A percentile compares a stretch with the other conserved stretches of the same genome.
These are phyloP conservation scores for Encephalitozoon intestinalis DNA, from an alignment of 371 early-diverging fungal genomes.

Conservation along the genomic window DNA sequence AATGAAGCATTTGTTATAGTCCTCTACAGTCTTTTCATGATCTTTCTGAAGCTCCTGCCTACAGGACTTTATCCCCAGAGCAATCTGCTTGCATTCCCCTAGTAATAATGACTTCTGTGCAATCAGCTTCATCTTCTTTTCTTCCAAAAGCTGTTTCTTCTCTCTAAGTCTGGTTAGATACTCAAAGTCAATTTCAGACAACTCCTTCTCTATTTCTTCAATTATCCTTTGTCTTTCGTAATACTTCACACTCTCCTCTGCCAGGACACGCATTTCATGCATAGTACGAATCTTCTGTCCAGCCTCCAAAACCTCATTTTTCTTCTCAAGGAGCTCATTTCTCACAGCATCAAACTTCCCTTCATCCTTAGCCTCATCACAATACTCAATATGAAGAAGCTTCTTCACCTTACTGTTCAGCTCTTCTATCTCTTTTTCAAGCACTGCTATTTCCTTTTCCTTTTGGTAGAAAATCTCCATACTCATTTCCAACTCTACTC, in stretches of 20 bases:
- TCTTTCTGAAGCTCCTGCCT: constrained; percentile 67
- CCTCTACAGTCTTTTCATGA: constrained; percentile 68
- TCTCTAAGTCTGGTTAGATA: not conserved
- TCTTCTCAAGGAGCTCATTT: constrained; percentile 2
- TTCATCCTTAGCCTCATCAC: not conserved
- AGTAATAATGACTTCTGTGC: constrained; percentile 57
- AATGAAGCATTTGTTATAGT: constrained; percentile 25
- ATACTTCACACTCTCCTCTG: constrained; percentile 29
- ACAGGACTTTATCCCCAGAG: constrained; percentile 64
- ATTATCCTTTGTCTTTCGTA: constrained; percentile 8
- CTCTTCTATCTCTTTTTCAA: constrained; percentile 16
- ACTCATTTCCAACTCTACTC: constrained; percentile 6
- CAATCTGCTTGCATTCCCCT: constrained; percentile 76
- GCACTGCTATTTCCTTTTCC: constrained; percentile 26
- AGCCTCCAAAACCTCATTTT: not conserved
- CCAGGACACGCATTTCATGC: not conserved
- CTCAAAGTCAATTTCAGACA: constrained; percentile 19
- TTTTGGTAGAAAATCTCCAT: constrained; percentile 13
- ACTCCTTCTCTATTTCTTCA: constrained; percentile 15
- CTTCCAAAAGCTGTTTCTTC: constrained; percentile 17
- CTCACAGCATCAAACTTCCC: not conserved
- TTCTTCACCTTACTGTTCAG: not conserved
- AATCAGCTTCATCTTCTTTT: constrained; percentile 18
- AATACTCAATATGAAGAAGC: not conserved
- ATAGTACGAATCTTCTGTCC: not conserved